Evolutionary conservation across 208 protist species (phyloP), one percentile per base, ranked within the genome.

Genomic region (Zelonia costaricensis): DNA sequence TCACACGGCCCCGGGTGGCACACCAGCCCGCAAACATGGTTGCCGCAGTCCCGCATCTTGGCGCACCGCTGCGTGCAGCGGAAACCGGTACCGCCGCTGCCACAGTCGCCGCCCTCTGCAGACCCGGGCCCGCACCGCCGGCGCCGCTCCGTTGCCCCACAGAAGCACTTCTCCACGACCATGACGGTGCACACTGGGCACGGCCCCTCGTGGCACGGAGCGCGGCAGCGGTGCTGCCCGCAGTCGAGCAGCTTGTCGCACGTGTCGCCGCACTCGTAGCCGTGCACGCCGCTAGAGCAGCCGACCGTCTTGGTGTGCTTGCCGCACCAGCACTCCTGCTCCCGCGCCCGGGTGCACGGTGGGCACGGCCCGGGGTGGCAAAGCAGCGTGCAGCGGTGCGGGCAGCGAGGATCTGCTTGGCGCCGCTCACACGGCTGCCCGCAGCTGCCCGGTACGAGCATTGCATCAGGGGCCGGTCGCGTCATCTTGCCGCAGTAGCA

Each of bases 321-420:
- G 15, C 91, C 88, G 64, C 91, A 96, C 65, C 86, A 96, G 62
- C 91, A 96, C 7, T 49, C 44, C 68, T 93, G 85, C 28, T 62
- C 59, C 12, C 86, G 84, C 31, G 72, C 86, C 39, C 65, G 67
- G 15, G 56, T 53, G 59, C 91, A 96, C 1, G 81, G 81, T 27
- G 81, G 73, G 62, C 91, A 96, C 4, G 80, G 74, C 1, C 91
- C 91, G 1, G 85, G 84, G 68, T 96, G 91, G 69, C 91, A 96
- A 53, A 87, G 76, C 40, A 89, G 64, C 25, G 76, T 69, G 67
- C 91, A 96, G 18, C 66, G 39, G 71, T 96, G 91, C 5, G 74
- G 57, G 55, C 91, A 96, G 20, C 67, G 33, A 12, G 57, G 52
- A 40, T 91, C 89, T 15, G 61, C 74, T 23, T 68, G 83, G 3